Evolutionary conservation across 2,329 filamentous ascomycete species (phyloP), one percentile per base, ranked within the genome.

Genomic region (Cytospora paraplurivora): DNA sequence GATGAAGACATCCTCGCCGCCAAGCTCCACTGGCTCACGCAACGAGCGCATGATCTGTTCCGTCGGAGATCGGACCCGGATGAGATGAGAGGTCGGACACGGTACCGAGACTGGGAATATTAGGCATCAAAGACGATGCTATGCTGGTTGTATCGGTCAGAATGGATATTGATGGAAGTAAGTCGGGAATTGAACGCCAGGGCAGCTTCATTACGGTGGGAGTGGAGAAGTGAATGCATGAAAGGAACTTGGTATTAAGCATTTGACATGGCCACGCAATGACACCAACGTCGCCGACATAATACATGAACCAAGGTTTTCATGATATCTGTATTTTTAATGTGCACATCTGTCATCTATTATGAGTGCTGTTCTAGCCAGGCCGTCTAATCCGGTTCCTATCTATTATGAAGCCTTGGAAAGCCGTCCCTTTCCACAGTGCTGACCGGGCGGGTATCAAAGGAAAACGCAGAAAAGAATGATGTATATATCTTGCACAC

Each of bases 361-460:
- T 19, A 38, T 41, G 35, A 49, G 27, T 19, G 32, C 51, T 10
- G n/a, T 52, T 38, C 38, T 55, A 44, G 21, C 15, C 49, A 44
- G 34, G 15, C 38, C 37, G 32, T 61, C 59, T 55, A 55, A 37
- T 49, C 59, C 53, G 51, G 51, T 32, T 44, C 51, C 54, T 53
- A 38, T 37, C 55, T 52, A 49, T 61, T 52, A 65, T 44, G 55
- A 57, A 55, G 59, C n/a, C n/a, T n/a, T n/a, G n/a, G n/a, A n/a
- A n/a, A n/a, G 44, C 51, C 60, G 60, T n/a, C 52, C 60, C 56
- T 41, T 27, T 17, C 19, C 38, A 51, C 27, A 55, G 55, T 44
- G 53, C n/a, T 52, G 56, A 63, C 63, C n/a, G n/a, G n/a, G n/a
- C 56, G 63, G 63, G 63, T 65, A 65, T 65, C 63, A 59, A 55